These are phyloP conservation scores for Debaryomycetaceae sp. DNA, from an alignment of 1,139 yeast genomes.

Conservation along the genomic window DNA sequence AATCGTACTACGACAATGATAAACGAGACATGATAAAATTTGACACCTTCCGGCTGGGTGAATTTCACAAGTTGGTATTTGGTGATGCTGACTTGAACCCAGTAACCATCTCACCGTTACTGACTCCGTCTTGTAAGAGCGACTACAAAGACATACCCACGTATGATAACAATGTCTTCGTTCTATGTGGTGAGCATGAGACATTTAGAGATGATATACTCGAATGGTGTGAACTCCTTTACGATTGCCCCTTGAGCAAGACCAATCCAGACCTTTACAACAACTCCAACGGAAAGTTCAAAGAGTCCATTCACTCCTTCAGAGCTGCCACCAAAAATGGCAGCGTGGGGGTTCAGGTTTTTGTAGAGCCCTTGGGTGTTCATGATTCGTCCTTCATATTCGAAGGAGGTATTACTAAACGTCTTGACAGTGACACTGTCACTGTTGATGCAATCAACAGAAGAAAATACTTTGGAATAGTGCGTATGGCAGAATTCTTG, in stretches of 20 bases:
- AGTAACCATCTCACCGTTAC: constrained; percentile 15
- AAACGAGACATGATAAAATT: constrained; percentile 2
- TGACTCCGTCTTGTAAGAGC: constrained; percentile 12
- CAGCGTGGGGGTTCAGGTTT: constrained; percentile 16
- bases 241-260: constrained; percentile 21
- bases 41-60: too few relatives aligned
- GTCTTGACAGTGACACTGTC: too few relatives aligned
- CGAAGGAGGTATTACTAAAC: too few relatives aligned
- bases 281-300: constrained; percentile 19
- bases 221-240: constrained; percentile 31
- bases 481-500: constrained; percentile 23
- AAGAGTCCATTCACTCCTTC: constrained; percentile 16
- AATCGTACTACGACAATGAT: constrained; percentile 30
- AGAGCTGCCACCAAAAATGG: constrained; percentile 14
- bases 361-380: constrained; percentile 42
- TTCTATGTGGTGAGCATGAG: constrained; percentile 42
- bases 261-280: constrained; percentile 12
- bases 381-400: constrained; percentile 36
- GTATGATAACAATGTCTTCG: constrained; percentile 25
- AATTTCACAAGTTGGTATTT: constrained; percentile 8
- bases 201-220: constrained; percentile 38
- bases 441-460: too few relatives aligned
- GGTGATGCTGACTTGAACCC: constrained; percentile 12
- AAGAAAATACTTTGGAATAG: constrained; percentile 26
- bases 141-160: constrained; percentile 36